A percentile compares a stretch with the other conserved stretches of the same genome.
phyloP scores from a whole-genome alignment of 2,329 filamentous ascomycete genomes.

The Hymenoscyphus fraxineus region DNA sequence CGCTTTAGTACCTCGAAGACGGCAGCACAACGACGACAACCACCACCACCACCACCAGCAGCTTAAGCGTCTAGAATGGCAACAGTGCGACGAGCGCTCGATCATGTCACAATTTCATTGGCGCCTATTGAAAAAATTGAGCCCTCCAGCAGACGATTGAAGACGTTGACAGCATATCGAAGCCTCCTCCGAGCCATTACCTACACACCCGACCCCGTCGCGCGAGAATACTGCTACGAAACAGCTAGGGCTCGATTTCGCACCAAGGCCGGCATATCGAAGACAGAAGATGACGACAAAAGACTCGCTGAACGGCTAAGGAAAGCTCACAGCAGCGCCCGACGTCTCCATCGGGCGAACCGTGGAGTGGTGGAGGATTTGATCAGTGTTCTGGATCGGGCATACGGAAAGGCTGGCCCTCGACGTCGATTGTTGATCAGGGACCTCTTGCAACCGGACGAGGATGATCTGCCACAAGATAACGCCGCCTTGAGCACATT shows the following conservation, averaged over 20 bases:
- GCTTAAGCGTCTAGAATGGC: too few species aligned
- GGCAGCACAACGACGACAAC: too few species aligned
- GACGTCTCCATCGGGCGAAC: conserved; percentile 48
- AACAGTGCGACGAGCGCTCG: too few species aligned
- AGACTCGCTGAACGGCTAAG: conserved; percentile 29
- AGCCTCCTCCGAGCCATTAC: background rate
- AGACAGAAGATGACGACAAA: background rate
- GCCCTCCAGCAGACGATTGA: background rate
- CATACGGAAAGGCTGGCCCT: conserved; percentile 52
- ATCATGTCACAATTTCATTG: too few species aligned
- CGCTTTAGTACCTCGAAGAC: too few species aligned
- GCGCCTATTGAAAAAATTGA: too few species aligned
- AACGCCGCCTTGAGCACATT: conserved; percentile 32
- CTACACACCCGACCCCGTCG: conserved; percentile 1
- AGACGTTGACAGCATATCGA: background rate
- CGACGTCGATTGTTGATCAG: conserved; percentile 47
- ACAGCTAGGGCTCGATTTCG: conserved; percentile 1
- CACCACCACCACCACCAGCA: too few species aligned
- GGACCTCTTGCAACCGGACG: conserved; percentile 35
- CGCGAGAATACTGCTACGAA: conserved; percentile 1
- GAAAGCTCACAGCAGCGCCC: conserved; percentile 38
- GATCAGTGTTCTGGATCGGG: conserved; percentile 44
- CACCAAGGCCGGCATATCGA: background rate
- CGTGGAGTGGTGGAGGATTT: conserved; percentile 47
- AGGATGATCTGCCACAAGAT: conserved; percentile 38